Base-by-base conservation (phyloP, 2,329 filamentous ascomycete genomes). In the Aspergillus sp. region DNA sequence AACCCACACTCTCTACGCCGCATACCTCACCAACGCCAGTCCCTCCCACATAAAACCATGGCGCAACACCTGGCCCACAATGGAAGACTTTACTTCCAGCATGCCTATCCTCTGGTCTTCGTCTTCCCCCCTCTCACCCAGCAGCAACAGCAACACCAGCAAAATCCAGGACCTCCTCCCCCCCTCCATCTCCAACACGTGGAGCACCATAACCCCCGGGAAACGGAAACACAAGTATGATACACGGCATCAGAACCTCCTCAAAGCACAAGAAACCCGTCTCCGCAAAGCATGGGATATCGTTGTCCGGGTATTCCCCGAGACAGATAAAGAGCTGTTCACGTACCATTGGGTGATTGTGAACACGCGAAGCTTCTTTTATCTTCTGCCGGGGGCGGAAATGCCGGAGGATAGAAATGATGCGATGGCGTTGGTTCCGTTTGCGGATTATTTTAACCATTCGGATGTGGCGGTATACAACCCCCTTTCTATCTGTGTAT, bases 1-100 rank as follows among this genome's bases (percentile, higher is more conserved):
- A 1, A 83, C 90, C 21, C 91, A 96, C 68, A 89, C 87, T 28
- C 83, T 91, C 41, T 81, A 95, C 7, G 89, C 91, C n/a, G 83
- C 87, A 2, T 85, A 87, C 60, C 79, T 93, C 8, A 83, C 85
- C 5, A 79, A 89, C 30, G 71, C 73, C 9, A 59, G 73, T 74
- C 1, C 72, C 79, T 6, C 67, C 77, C 17, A 80, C 80, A 84
- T 64, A 75, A 77, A 0, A 36, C 73, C 79, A 17, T 94, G 90
- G 90, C 81, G 84, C 69, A 83, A 83, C 57, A 85, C 90, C 13
- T 88, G 91, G 78, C 91, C 92, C 0, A 83, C 82, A 0, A 74
- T 76, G 1, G 74, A 79, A 6, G 88, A 91, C 66, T 84, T 96
- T 61, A 69, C 79, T 65, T 72, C 76, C 2, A 83, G 79, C 38